Evolutionary conservation across 2,329 filamentous ascomycete genomes (phyloP).

Genomic region (Colletotrichum sp.): DNA sequence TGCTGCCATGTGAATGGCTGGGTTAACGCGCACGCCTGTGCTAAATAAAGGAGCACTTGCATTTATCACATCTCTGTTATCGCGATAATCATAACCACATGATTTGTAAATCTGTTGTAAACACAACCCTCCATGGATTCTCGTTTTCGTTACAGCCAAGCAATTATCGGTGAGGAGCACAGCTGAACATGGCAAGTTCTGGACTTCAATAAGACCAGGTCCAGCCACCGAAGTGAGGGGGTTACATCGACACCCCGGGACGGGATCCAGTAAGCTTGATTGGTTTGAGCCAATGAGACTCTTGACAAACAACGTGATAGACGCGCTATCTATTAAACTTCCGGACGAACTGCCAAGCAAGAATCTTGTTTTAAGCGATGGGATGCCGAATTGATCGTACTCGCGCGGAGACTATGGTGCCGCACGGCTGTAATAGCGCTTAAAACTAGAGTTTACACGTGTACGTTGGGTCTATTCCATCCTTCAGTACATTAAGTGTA

Average conservation of each 20-base stretch:
- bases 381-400: background rate
- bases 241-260: background rate
- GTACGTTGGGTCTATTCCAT: background rate
- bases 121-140: background rate
- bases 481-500: background rate
- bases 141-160: background rate
- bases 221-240: background rate
- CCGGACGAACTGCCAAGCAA: background rate
- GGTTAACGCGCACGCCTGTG: background rate
- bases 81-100: background rate
- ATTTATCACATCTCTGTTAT: background rate
- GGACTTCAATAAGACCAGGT: background rate
- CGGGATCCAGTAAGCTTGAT: background rate
- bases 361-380: background rate
- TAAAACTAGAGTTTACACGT: background rate
- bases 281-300: background rate
- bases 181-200: background rate
- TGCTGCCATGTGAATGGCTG: background rate
- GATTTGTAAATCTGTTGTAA: background rate
- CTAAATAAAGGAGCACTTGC: background rate
- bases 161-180: background rate
- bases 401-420: background rate
- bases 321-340: background rate
- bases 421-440: background rate
- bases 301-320: background rate